phyloP scores from a whole-genome alignment of 305 asterid species.

The Lippia alba region DNA sequence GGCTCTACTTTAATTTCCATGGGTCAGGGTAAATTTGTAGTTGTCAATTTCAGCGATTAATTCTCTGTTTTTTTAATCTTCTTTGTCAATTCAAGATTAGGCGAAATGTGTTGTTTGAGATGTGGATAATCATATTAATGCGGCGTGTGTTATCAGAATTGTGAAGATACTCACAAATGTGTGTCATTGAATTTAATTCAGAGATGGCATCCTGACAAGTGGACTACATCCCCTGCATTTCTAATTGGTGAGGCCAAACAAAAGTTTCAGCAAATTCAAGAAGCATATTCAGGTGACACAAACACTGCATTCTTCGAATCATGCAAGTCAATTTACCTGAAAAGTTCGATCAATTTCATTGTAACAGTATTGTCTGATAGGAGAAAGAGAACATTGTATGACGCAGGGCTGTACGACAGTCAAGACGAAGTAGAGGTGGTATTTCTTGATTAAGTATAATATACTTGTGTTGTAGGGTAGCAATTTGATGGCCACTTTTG shows the following conservation, averaged over 20 bases:
- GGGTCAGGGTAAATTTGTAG: neutral
- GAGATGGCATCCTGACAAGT: slow-evolving; percentile 98
- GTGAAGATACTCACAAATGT: neutral
- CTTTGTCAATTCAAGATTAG: too few species aligned
- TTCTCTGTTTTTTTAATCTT: neutral
- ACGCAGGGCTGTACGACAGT: slow-evolving; percentile 66
- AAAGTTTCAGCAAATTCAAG: slow-evolving; percentile 73
- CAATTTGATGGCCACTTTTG: neutral
- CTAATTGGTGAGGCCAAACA: slow-evolving; percentile 63
- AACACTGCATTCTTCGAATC: slow-evolving; percentile 7
- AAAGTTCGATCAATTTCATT: slow-evolving; percentile 2
- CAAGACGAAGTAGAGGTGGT: slow-evolving; percentile 65
- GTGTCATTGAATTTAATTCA: slow-evolving; percentile 39
- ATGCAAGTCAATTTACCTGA: neutral
- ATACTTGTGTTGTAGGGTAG: neutral
- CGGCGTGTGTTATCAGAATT: neutral
- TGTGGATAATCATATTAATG: neutral
- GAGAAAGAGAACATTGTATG: slow-evolving; percentile 70
- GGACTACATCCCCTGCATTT: slow-evolving; percentile 58
- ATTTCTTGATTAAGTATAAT: neutral
- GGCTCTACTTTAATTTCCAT: too few species aligned
- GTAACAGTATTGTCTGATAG: slow-evolving; percentile 70
- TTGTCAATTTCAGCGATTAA: neutral
- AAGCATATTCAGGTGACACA: slow-evolving; percentile 82
- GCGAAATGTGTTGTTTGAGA: neutral